A percentile compares a stretch with the other conserved stretches of the same genome.
Evolutionary conservation across 305 asterid genomes (phyloP).

Genomic region (Solanum hybrid): DNA sequence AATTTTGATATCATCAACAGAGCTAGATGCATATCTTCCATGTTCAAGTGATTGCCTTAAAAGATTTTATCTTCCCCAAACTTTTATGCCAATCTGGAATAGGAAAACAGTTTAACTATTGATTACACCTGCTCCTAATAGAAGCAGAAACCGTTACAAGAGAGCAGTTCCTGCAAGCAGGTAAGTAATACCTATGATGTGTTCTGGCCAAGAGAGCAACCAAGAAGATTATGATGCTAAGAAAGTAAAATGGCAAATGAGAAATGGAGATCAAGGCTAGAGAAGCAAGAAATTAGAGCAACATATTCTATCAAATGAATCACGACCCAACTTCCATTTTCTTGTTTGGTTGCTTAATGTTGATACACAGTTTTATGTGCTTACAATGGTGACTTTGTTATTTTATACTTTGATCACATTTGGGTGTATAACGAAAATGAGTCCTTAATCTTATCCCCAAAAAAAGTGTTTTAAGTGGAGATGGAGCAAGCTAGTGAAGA

Average conservation of each 20-base stretch:
- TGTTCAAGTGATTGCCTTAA: neutral
- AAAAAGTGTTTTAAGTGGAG: neutral
- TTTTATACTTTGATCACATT: neutral
- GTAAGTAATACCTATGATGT: neutral
- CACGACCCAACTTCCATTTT: neutral
- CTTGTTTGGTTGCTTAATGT: neutral
- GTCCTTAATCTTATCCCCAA: neutral
- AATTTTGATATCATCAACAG: neutral
- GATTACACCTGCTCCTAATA: neutral
- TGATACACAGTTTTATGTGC: neutral
- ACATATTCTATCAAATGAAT: neutral
- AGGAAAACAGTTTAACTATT: neutral
- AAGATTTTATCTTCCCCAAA: neutral
- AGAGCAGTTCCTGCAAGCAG: neutral
- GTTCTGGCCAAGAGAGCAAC: neutral
- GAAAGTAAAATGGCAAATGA: neutral
- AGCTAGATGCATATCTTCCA: neutral
- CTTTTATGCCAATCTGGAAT: neutral
- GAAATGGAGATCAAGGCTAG: neutral
- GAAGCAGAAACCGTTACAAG: neutral
- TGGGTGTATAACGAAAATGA: neutral
- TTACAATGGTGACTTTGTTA: neutral
- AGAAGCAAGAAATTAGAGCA: neutral
- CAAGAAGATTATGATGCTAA: neutral
- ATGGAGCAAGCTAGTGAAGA: neutral